A percentile compares a stretch with the other conserved stretches of the same genome.
phyloP scores from a whole-genome alignment of 352 stramenopile genomes.

The Globisporangium mamillatum region DNA sequence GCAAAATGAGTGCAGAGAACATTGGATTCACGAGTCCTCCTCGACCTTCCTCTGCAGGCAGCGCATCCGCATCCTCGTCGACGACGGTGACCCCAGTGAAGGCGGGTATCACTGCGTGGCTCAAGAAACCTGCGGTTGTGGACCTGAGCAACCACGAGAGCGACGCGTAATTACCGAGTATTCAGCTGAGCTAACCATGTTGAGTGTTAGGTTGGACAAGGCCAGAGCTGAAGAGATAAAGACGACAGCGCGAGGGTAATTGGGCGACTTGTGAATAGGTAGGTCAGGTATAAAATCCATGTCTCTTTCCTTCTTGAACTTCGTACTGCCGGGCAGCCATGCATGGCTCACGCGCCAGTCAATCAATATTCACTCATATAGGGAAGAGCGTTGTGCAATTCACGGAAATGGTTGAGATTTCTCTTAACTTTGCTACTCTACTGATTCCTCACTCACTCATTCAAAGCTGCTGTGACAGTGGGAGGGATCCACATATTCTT shows the following conservation, averaged over 20 bases:
- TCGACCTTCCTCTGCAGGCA: neutral
- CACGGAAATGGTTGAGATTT: neutral
- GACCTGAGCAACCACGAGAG: slow-evolving; percentile 11
- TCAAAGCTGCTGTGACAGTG: neutral
- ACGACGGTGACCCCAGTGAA: slow-evolving; percentile 15
- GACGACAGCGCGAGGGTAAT: neutral
- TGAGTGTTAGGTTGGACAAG: neutral
- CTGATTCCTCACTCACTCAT: neutral
- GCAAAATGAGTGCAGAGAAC: slow-evolving; percentile 16
- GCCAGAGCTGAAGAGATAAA: neutral
- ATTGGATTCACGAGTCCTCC: slow-evolving; percentile 8
- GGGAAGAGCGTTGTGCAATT: neutral
- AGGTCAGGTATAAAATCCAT: neutral
- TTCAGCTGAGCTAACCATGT: neutral
- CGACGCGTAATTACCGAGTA: neutral
- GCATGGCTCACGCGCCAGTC: neutral
- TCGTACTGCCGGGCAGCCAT: neutral
- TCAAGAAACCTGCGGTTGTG: slow-evolving; percentile 18
- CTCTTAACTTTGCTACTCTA: neutral
- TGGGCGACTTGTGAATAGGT: neutral
- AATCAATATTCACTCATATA: neutral
- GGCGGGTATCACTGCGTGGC: slow-evolving; percentile 19
- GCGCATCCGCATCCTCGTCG: neutral
- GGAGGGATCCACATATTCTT: too few relatives aligned
- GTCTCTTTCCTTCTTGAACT: neutral